Base-by-base conservation (phyloP, 2,329 filamentous ascomycete genomes). In the Pestalotiopsis sp. region DNA sequence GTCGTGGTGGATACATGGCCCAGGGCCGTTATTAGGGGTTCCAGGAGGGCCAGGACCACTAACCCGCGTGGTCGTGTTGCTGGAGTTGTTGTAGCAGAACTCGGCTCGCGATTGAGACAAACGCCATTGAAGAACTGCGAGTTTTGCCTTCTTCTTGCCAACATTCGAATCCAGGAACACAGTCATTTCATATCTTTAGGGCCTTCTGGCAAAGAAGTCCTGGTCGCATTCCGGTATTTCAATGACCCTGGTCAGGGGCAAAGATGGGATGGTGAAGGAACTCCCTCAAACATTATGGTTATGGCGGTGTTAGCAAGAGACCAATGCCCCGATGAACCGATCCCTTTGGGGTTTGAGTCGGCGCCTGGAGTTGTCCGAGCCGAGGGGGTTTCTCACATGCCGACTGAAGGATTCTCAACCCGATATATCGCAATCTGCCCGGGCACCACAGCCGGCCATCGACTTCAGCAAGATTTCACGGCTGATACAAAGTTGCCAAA, bases 21-120 rank as follows among this genome's bases (percentile, higher is more conserved):
- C 13, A 6, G 4, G n/a, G 0, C n/a, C 5, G 5, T n/a, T n/a
- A 6, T 6, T 1, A 48, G n/a, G n/a, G 1, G 17, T 7, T 17
- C 44, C 17, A 7, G 7, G 14, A 13, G 39, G 44, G 0, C 0
- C 26, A 1, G 26, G 5, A 1, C 1, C 5, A 1, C 1, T 30
- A 1, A 6, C 5, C 26, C 5, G 5, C 26, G 1, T 30, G 26
- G 5, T 30, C 1, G 1, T 30, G 5, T 7, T 7, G 7, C 44
- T 7, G 4, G 44, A 48, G 44, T 48, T n/a, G 17, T 52, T 52
- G 6, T 52, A n/a, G 44, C 44, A n/a, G 17, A 52, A 7, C 44
- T 52, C 4, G 44, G 14, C 44, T n/a, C 17, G 4, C 17, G 14
- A 7, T 52, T 52, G 14, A 52, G 44, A 20, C 44, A 20, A 52